Percentiles rank a stretch among this genome's conserved stretches.
Evolutionary conservation across 2,329 filamentous ascomycete genomes (phyloP).

Genomic region (Fusarium sp.): DNA sequence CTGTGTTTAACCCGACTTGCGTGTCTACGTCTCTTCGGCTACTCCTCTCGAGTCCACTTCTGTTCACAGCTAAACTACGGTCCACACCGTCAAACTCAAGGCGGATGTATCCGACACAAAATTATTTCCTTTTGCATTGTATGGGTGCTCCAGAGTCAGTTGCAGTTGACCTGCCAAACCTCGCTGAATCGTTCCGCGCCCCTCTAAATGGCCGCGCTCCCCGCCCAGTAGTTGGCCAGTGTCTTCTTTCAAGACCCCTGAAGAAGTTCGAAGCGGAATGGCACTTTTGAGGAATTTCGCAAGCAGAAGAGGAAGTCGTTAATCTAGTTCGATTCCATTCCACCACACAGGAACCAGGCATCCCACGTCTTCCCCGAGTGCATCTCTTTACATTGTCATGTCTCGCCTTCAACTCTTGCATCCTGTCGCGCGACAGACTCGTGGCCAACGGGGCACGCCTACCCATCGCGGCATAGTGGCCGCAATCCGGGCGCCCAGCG

Average conservation of each 20-base stretch:
- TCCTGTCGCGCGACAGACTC: slow-evolving; percentile 33
- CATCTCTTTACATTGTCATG: slow-evolving; percentile 18
- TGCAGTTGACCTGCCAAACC: slow-evolving; percentile 5
- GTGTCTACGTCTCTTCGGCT: slow-evolving; percentile 33
- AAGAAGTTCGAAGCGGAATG: slow-evolving; percentile 19
- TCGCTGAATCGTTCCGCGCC: slow-evolving; percentile 18
- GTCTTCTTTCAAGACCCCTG: slow-evolving; percentile 20
- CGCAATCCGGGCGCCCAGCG: slow-evolving; percentile 42
- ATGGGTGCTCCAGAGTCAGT: slow-evolving; percentile 22
- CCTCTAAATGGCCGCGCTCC: slow-evolving; percentile 7
- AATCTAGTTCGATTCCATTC: neutral
- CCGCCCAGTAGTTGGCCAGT: slow-evolving; percentile 11
- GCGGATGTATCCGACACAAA: slow-evolving; percentile 26
- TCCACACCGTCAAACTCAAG: slow-evolving; percentile 27
- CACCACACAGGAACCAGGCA: slow-evolving; percentile 6
- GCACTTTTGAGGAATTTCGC: slow-evolving; percentile 22
- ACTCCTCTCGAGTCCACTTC: slow-evolving; percentile 28
- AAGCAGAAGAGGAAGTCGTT: slow-evolving; percentile 25
- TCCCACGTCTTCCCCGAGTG: slow-evolving; percentile 4
- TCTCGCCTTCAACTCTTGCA: slow-evolving; percentile 18
- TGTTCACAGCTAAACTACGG: slow-evolving; percentile 6
- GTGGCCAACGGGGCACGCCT: slow-evolving; percentile 44
- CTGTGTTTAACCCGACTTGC: slow-evolving; percentile 32
- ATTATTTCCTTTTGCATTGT: slow-evolving; percentile 1
- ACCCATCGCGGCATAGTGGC: slow-evolving; percentile 47